Conservation (phyloP, 2,329 filamentous ascomycete genomes). For the Pyrenophora seminiperda region DNA sequence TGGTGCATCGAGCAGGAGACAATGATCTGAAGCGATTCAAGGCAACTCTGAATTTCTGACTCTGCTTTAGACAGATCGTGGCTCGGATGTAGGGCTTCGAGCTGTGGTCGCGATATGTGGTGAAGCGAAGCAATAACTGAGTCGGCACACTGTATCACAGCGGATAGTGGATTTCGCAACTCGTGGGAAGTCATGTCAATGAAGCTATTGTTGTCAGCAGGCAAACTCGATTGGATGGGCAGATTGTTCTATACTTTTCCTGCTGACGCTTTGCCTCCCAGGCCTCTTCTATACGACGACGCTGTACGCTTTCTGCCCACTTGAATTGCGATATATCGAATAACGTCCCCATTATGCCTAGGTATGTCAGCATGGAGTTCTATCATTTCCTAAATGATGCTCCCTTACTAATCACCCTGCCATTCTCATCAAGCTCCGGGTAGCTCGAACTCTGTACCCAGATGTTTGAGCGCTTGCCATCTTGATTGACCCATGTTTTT, state of each 20-base stretch:
- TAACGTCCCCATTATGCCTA: conserved; percentile 42
- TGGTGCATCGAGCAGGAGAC: conserved; percentile 49
- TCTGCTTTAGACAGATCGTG: conserved; percentile 14
- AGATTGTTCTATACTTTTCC: conserved; percentile 30
- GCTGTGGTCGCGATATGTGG: conserved; percentile 13
- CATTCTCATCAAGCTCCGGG: conserved; percentile 30
- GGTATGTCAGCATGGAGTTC: background rate
- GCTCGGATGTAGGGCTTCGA: conserved; percentile 1
- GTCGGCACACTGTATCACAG: conserved; percentile 52
- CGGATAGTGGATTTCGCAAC: conserved; percentile 40
- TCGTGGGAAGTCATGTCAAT: conserved; percentile 48
- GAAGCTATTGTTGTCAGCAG: conserved; percentile 26
- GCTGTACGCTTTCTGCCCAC: conserved; percentile 45
- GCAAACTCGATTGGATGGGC: background rate
- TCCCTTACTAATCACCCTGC: conserved; percentile 28
- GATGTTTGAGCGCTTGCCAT: conserved; percentile 28
- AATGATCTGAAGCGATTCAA: conserved; percentile 43
- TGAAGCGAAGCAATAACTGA: conserved; percentile 45
- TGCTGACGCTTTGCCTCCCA: conserved; percentile 47
- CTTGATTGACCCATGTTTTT: conserved; percentile 35
- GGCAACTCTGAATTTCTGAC: conserved; percentile 28
- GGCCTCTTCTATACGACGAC: conserved; percentile 42
- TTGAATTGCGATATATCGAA: conserved; percentile 48
- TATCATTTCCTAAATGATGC: too few relatives aligned
- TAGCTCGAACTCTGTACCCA: conserved; percentile 36